These are phyloP conservation scores for Mucor circinelloides DNA, from an alignment of 371 early-diverging fungal species.

Conservation along the genomic window DNA sequence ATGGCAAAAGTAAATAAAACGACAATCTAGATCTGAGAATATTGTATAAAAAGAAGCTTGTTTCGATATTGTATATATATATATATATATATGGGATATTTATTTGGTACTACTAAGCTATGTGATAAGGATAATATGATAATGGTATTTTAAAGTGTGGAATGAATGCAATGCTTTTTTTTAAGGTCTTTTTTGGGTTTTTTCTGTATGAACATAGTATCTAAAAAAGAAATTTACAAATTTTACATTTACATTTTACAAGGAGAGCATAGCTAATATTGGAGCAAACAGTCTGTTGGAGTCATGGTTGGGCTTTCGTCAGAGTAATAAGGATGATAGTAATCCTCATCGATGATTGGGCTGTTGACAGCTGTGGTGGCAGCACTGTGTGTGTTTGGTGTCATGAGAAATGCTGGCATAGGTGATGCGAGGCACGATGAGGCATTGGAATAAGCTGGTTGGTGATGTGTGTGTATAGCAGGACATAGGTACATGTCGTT, in stretches of 20 bases:
- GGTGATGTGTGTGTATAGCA: neutral
- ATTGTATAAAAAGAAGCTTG: neutral
- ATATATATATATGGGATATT: neutral
- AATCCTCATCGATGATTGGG: slow-evolving; percentile 2
- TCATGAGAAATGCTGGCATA: slow-evolving; percentile 7
- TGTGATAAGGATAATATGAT: neutral
- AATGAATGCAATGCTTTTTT: slow-evolving; percentile 3
- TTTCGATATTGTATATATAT: neutral
- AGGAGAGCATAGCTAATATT: neutral
- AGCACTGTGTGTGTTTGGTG: slow-evolving; percentile 1
- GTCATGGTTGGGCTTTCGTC: slow-evolving; percentile 21
- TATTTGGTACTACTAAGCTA: neutral
- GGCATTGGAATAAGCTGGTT: neutral
- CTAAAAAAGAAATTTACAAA: slow-evolving; percentile 3
- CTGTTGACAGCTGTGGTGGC: slow-evolving; percentile 12
- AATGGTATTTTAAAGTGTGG: neutral
- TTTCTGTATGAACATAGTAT: neutral
- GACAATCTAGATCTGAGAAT: neutral
- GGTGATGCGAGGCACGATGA: slow-evolving; percentile 8
- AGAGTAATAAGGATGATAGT: slow-evolving; percentile 1
- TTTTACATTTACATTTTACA: slow-evolving; percentile 1
- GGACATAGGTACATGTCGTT: slow-evolving; percentile 1
- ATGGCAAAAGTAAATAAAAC: neutral
- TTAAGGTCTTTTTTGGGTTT: neutral
- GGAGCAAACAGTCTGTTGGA: slow-evolving; percentile 19